phyloP scores from a whole-genome alignment of 1,284 basidiomycete species.

The Trametes hirsuta region DNA sequence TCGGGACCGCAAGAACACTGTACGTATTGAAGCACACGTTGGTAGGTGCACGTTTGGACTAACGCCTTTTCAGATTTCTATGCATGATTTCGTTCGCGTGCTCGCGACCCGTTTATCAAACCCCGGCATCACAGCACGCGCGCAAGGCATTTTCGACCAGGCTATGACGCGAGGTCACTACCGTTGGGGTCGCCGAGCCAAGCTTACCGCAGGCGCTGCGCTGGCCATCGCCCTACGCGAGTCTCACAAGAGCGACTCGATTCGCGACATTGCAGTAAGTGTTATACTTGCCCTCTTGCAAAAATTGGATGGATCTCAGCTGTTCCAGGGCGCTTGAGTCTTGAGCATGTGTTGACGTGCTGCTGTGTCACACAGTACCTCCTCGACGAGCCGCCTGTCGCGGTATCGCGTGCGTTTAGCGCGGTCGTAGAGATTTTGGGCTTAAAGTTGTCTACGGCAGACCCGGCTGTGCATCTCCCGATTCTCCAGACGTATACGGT shows the following conservation, averaged over 20 bases:
- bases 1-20: constrained; percentile 60
- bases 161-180: constrained; percentile 58
- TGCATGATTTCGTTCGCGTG: constrained; percentile 61
- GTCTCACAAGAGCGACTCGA: constrained; percentile 61
- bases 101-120: constrained; percentile 58
- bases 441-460: constrained; percentile 48
- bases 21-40: constrained; percentile 34
- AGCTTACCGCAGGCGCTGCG: constrained; percentile 64
- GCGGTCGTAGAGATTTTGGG: constrained; percentile 52
- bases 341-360: constrained; percentile 28
- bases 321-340: constrained; percentile 19
- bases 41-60: neutral
- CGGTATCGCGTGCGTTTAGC: constrained; percentile 59
- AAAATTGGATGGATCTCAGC: constrained; percentile 14
- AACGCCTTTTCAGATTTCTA: constrained; percentile 51
- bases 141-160: constrained; percentile 65
- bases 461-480: constrained; percentile 46
- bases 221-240: constrained; percentile 71
- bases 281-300: constrained; percentile 2
- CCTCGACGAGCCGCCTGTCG: constrained; percentile 53
- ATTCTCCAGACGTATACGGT: constrained; percentile 53
- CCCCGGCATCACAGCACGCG: constrained; percentile 60
- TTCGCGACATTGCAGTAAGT: constrained; percentile 66
- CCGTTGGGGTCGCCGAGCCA: constrained; percentile 72
- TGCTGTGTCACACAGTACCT: constrained; percentile 42